Conservation (phyloP, 1,284 basidiomycete genomes). For the Ganoderma lingzhi region DNA sequence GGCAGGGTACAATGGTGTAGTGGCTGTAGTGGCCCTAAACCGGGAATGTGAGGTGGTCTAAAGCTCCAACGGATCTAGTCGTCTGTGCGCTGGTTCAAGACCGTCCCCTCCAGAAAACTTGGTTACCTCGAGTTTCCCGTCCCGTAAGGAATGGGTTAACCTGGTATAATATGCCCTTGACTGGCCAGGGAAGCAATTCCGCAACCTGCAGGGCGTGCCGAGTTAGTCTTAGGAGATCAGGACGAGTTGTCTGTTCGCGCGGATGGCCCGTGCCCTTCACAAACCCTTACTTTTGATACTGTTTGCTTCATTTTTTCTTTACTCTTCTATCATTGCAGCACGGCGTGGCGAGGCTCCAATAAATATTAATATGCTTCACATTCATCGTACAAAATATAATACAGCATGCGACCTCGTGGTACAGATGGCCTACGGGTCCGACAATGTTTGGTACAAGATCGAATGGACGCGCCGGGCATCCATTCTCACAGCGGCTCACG, state of each 20-base stretch:
- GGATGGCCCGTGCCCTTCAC: constrained; percentile 71
- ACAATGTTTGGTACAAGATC: not conserved
- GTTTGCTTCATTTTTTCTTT: not conserved
- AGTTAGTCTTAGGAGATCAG: constrained; percentile 91
- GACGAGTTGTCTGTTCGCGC: constrained; percentile 82
- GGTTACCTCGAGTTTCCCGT: constrained; percentile 69
- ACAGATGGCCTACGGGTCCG: not conserved
- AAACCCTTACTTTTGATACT: constrained; percentile 67
- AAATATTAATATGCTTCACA: not conserved
- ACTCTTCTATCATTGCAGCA: not conserved
- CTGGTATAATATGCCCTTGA: constrained; percentile 85
- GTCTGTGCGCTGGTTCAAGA: constrained; percentile 88
- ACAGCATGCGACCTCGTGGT: not conserved
- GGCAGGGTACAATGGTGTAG: constrained; percentile 58
- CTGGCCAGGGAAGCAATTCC: constrained; percentile 90
- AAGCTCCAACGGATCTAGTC: constrained; percentile 62
- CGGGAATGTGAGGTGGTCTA: constrained; percentile 80
- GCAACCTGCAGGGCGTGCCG: constrained; percentile 83
- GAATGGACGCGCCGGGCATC: constrained; percentile 5
- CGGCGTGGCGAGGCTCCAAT: not conserved
- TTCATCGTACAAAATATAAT: not conserved
- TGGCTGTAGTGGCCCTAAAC: constrained; percentile 82
- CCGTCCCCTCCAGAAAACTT: constrained; percentile 92
- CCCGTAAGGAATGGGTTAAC: constrained; percentile 65
- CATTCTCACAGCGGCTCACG: not conserved